phyloP scores from a whole-genome alignment of 305 asterid genomes.

The Rubia tinctorum region DNA sequence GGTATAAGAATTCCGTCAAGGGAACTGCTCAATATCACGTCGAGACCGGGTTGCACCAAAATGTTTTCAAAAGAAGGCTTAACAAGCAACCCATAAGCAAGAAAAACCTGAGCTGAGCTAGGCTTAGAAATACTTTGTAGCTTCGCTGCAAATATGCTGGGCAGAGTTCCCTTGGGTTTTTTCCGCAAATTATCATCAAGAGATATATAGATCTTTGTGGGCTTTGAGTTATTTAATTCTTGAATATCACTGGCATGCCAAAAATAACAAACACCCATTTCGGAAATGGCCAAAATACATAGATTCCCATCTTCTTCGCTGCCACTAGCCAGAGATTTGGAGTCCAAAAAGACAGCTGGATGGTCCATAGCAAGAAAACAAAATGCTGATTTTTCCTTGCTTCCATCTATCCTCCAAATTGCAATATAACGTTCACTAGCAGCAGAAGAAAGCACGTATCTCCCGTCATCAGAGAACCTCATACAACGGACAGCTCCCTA shows the following conservation, averaged over 20 bases:
- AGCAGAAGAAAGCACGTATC: constrained; percentile 75
- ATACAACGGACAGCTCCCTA: constrained; percentile 84
- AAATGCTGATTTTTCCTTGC: constrained; percentile 63
- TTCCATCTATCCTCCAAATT: constrained; percentile 71
- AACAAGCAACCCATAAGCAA: constrained; percentile 75
- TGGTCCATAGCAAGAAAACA: constrained; percentile 81
- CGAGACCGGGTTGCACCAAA: constrained; percentile 62
- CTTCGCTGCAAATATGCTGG: constrained; percentile 76
- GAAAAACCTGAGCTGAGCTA: constrained; percentile 52
- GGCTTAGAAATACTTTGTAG: constrained; percentile 50
- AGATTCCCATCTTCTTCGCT: constrained; percentile 47
- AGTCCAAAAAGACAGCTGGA: constrained; percentile 82
- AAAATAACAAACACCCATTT: constrained; percentile 81
- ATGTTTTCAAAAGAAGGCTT: constrained; percentile 80
- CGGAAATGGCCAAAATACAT: constrained; percentile 78
- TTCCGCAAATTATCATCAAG: constrained; percentile 44
- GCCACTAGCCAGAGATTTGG: constrained; percentile 33
- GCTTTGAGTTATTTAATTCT: constrained; percentile 58
- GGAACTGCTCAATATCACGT: constrained; percentile 51
- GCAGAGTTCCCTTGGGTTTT: constrained; percentile 55
- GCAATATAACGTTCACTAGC: constrained; percentile 74
- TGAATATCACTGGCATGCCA: constrained; percentile 71
- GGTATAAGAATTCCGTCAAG: constrained; percentile 78
- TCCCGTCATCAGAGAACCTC: constrained; percentile 82
- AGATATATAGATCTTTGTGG: constrained; percentile 62